These are phyloP conservation scores for Beauveria bassiana DNA, from an alignment of 2,329 filamentous ascomycete genomes.

Conservation along the genomic window DNA sequence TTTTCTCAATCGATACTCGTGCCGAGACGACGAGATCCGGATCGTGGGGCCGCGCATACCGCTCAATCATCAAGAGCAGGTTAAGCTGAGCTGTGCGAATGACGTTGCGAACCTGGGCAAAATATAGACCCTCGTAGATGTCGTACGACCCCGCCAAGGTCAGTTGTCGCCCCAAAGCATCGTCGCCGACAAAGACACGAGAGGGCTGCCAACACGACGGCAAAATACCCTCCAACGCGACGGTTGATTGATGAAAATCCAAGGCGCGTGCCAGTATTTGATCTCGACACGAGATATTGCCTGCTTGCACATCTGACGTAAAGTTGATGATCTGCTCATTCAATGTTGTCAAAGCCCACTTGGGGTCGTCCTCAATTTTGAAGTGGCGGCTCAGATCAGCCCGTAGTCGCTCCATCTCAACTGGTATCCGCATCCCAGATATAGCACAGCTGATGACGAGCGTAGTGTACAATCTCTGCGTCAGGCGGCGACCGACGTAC, in stretches of 20 bases:
- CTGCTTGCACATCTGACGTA: conserved; percentile 12
- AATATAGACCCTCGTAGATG: conserved; percentile 15
- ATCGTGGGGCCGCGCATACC: not conserved
- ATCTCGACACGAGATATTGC: not conserved
- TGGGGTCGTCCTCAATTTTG: conserved; percentile 13
- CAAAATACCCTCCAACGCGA: conserved; percentile 9
- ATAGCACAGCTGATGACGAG: conserved; percentile 12
- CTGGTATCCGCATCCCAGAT: conserved; percentile 13
- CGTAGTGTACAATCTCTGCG: conserved; percentile 13
- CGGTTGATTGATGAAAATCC: not conserved
- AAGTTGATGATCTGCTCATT: conserved; percentile 16
- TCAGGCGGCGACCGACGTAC: conserved; percentile 12
- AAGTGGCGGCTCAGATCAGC: conserved; percentile 6
- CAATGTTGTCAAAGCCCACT: conserved; percentile 16
- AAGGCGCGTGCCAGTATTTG: not conserved
- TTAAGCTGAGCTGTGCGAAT: conserved; percentile 17
- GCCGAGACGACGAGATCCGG: not conserved
- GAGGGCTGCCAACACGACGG: conserved; percentile 12
- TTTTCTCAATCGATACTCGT: conserved; percentile 1
- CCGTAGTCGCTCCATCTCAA: conserved; percentile 2
- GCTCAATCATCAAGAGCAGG: conserved; percentile 11
- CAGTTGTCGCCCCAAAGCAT: not conserved
- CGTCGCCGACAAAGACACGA: not conserved
- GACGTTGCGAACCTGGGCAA: conserved; percentile 18
- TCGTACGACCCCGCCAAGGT: conserved; percentile 16